phyloP scores from a whole-genome alignment of 257 asterid genomes.

The Ehretia macrophylla region DNA sequence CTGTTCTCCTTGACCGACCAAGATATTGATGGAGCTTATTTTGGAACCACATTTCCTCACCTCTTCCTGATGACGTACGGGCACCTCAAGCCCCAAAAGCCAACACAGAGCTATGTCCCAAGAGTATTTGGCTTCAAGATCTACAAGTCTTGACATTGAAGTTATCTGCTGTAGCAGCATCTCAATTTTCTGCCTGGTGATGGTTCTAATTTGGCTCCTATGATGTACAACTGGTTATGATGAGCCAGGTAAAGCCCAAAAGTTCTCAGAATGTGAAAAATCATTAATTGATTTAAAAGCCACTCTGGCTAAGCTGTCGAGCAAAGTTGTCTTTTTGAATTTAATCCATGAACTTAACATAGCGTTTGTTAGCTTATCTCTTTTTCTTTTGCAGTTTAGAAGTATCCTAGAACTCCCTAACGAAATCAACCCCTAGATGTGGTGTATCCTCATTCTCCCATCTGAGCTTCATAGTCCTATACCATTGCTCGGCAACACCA shows the following conservation, averaged over 20 bases:
- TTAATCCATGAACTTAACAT: background rate
- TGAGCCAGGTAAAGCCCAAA: slow-evolving; percentile 28
- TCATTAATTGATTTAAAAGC: background rate
- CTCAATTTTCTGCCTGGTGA: slow-evolving; percentile 25
- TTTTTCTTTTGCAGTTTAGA: background rate
- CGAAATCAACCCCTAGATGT: no score
- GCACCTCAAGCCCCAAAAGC: slow-evolving; percentile 87
- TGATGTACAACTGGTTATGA: slow-evolving; percentile 24
- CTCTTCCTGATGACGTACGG: slow-evolving; percentile 94
- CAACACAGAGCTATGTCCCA: slow-evolving; percentile 72
- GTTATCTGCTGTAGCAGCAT: slow-evolving; percentile 19
- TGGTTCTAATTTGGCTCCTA: slow-evolving; percentile 33
- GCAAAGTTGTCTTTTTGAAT: background rate
- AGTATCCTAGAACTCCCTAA: no score
- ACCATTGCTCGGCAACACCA: no score
- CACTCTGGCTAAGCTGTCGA: background rate
- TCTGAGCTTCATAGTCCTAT: no score
- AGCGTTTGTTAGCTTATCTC: background rate
- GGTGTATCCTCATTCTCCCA: no score
- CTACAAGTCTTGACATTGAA: slow-evolving; percentile 55
- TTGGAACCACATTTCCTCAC: slow-evolving; percentile 94
- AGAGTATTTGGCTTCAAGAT: slow-evolving; percentile 94
- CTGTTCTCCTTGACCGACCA: slow-evolving; percentile 48
- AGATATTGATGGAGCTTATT: slow-evolving; percentile 92
- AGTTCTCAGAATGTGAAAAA: background rate